Base-by-base conservation (phyloP, 2,329 filamentous ascomycete species). In the Penicillium verrucosum region DNA sequence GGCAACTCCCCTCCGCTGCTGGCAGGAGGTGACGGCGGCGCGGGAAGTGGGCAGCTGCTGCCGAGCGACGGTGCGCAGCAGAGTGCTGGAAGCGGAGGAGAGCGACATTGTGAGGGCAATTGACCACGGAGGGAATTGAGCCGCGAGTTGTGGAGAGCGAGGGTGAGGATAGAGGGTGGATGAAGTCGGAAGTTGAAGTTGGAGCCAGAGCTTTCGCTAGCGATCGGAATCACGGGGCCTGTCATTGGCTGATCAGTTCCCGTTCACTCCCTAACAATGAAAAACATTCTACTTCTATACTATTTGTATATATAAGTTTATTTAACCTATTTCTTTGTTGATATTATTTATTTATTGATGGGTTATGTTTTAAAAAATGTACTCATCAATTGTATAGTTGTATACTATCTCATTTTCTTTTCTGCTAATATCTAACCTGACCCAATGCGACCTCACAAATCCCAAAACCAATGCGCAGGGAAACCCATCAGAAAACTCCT, bases 21-120 rank as follows among this genome's bases (percentile, higher is more conserved):
- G 72, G 67, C 70, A 72, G 66, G 72, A 71, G 67, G 72, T 67
- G 64, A 75, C 68, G 65, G 71, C 69, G 65, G 73, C 70, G 69
- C 74, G 72, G 64, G 72, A 68, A 66, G 73, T 71, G 62, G 76
- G 72, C 64, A 80, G 73, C 67, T 73, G 71, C 67, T 79, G 76
- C 68, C 76, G 75, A 65, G 77, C 73, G 73, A 76, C 78, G 62
- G 73, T 70, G 77, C 88, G 88, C 81, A 89, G 81, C 74, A 89
- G 82, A 71, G 85, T 80, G 77, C 85, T 85, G 75, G 88, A 85
- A 73, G 85, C 83, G 74, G 83, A 82, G 72, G 85, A 78, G 76
- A 91, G 83, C 75, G 74, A 72, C 72, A 75, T 74, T 61, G 66
- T 69, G 64, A 69, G 58, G 54, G 61, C 63, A 63, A 65, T 65